Evolutionary conservation across 495 filamentous ascomycete species (phyloP).

Genomic region (Melanomma pulvis-pyrius): DNA sequence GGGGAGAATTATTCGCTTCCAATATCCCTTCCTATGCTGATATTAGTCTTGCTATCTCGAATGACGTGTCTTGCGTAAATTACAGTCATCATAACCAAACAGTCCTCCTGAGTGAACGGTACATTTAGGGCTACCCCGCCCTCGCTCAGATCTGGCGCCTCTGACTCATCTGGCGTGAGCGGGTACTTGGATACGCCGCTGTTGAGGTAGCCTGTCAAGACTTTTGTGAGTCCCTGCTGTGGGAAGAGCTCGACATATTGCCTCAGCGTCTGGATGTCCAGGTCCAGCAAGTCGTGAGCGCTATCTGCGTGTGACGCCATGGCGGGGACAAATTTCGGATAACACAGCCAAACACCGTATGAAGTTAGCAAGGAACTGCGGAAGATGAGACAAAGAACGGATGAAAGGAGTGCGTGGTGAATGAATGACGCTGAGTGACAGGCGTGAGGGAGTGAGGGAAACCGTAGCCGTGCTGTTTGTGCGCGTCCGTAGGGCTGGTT

Average conservation of each 20-base stretch:
- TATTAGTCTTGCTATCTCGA: neutral
- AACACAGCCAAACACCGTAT: neutral
- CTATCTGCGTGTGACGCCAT: slow-evolving; percentile 31
- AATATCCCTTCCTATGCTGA: slow-evolving; percentile 66
- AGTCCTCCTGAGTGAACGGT: slow-evolving; percentile 67
- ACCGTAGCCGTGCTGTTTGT: neutral
- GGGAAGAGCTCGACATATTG: slow-evolving; percentile 86
- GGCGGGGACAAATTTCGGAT: neutral
- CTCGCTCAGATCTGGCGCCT: slow-evolving; percentile 42
- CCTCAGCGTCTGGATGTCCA: slow-evolving; percentile 69
- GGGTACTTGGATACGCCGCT: slow-evolving; percentile 86
- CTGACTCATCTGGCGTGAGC: slow-evolving; percentile 38
- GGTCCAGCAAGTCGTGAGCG: slow-evolving; percentile 40
- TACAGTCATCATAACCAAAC: slow-evolving; percentile 71
- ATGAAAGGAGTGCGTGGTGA: neutral
- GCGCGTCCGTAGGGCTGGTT: slow-evolving; percentile 25
- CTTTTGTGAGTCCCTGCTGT: slow-evolving; percentile 74
- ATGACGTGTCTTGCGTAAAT: neutral
- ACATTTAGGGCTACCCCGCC: slow-evolving; percentile 43
- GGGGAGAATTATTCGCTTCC: slow-evolving; percentile 66
- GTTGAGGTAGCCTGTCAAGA: slow-evolving; percentile 76
- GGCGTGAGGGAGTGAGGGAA: neutral
- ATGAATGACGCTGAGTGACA: neutral
- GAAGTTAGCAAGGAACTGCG: neutral
- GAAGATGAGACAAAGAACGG: neutral